A percentile compares a stretch with the other conserved stretches of the same genome.
Conservation (phyloP, 169 alveolate species). For the Plasmodium vivax region DNA sequence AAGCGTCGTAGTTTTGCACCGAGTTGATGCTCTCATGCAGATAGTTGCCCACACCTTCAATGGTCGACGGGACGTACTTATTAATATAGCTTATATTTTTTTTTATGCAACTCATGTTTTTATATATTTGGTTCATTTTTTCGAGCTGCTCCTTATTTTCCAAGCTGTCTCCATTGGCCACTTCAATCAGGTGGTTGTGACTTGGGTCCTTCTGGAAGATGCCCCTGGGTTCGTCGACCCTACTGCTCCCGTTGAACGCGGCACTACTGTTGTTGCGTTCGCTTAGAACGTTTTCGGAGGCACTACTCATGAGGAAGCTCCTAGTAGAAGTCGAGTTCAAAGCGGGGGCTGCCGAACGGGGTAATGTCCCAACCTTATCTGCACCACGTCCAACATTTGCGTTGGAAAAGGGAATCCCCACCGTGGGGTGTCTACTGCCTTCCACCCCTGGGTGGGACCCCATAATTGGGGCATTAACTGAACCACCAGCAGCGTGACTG, state of each 20-base stretch:
- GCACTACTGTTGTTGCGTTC: not conserved
- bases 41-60: conserved; percentile 16
- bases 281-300: not conserved
- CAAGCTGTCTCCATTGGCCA: conserved; percentile 3
- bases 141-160: conserved; percentile 50
- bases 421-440: not conserved
- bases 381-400: not conserved
- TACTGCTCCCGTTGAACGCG: not conserved
- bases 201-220: conserved; percentile 12
- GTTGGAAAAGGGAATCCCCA: not conserved
- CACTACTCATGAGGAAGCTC: not conserved
- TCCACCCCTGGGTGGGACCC: not conserved
- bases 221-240: not conserved
- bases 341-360: not conserved
- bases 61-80: conserved; percentile 27
- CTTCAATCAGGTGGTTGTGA: not conserved
- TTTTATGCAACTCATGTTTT: conserved; percentile 47
- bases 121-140: conserved; percentile 47
- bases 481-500: not conserved
- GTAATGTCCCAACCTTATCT: not conserved
- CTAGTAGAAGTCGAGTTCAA: not conserved
- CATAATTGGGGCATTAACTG: not conserved
- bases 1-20: conserved; percentile 17
- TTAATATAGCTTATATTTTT: conserved; percentile 59
- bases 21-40: conserved; percentile 1